Evolutionary conservation across 2,329 filamentous ascomycete genomes (phyloP).

Genomic region (Claviceps sp.): DNA sequence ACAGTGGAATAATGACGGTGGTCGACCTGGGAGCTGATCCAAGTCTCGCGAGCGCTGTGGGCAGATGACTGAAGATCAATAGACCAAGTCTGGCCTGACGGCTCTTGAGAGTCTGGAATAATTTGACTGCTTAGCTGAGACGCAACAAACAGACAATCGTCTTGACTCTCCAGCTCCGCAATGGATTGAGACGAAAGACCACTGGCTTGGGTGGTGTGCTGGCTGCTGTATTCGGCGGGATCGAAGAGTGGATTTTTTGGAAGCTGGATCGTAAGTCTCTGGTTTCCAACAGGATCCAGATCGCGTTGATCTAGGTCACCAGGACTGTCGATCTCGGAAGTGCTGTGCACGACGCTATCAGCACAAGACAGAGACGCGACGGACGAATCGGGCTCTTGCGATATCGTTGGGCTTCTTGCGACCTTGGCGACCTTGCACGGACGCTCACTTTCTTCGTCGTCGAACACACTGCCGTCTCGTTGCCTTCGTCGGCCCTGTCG

Average conservation of each 20-base stretch:
- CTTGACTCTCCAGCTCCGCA: constrained; percentile 22
- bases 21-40: neutral
- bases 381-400: constrained; percentile 18
- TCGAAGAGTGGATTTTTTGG: constrained; percentile 19
- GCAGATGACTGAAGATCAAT: constrained; percentile 3
- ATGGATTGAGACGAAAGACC: constrained; percentile 18
- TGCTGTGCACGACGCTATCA: constrained; percentile 9
- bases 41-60: neutral
- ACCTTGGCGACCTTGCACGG: constrained; percentile 12
- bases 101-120: constrained; percentile 32
- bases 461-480: constrained; percentile 4
- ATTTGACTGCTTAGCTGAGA: constrained; percentile 22
- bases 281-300: neutral
- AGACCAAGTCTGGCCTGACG: constrained; percentile 13
- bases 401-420: constrained; percentile 12
- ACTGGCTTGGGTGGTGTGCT: constrained; percentile 17
- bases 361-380: constrained; percentile 15
- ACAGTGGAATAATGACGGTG: neutral
- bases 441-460: constrained; percentile 9
- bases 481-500: neutral
- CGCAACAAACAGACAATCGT: constrained; percentile 17
- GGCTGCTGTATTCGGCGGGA: constrained; percentile 21
- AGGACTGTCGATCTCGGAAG: constrained; percentile 5
- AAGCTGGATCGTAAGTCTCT: constrained; percentile 18
- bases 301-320: neutral